phyloP scores from a whole-genome alignment of 2,329 filamentous ascomycete species.

The Simplicillium sp. region DNA sequence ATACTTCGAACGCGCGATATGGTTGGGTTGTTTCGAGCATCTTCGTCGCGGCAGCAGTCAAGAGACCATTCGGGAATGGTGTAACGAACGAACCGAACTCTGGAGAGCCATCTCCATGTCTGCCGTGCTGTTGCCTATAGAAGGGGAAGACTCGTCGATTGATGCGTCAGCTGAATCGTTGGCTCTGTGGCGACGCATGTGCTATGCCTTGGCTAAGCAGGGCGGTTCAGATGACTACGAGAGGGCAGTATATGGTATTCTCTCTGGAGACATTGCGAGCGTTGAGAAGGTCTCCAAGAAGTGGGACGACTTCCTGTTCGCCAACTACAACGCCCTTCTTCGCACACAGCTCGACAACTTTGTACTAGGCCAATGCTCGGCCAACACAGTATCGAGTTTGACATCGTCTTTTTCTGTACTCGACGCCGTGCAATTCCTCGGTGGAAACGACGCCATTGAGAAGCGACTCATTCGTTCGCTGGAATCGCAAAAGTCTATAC shows the following conservation, averaged over 20 bases:
- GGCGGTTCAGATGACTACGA: constrained; percentile 69
- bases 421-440: constrained; percentile 55
- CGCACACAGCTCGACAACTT: constrained; percentile 72
- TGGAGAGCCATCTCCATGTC: constrained; percentile 84
- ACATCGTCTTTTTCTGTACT: constrained; percentile 52
- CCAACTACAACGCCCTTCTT: constrained; percentile 78
- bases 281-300: constrained; percentile 67
- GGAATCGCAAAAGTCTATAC: constrained; percentile 44
- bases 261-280: constrained; percentile 75
- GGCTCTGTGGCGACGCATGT: constrained; percentile 70
- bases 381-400: constrained; percentile 41
- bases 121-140: constrained; percentile 50
- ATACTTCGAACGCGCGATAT: constrained; percentile 82
- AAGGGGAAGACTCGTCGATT: constrained; percentile 29
- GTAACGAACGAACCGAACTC: constrained; percentile 71
- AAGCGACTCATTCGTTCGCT: constrained; percentile 52
- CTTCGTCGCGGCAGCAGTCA: constrained; percentile 73
- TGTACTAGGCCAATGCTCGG: constrained; percentile 44
- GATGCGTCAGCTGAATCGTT: constrained; percentile 33
- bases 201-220: constrained; percentile 60
- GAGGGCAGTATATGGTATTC: constrained; percentile 77
- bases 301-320: constrained; percentile 84
- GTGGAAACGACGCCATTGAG: constrained; percentile 41
- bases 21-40: constrained; percentile 91
- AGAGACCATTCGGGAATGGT: constrained; percentile 74